Evolutionary conservation across 2,329 filamentous ascomycete species (phyloP).

Genomic region (Cytospora chrysosperma): DNA sequence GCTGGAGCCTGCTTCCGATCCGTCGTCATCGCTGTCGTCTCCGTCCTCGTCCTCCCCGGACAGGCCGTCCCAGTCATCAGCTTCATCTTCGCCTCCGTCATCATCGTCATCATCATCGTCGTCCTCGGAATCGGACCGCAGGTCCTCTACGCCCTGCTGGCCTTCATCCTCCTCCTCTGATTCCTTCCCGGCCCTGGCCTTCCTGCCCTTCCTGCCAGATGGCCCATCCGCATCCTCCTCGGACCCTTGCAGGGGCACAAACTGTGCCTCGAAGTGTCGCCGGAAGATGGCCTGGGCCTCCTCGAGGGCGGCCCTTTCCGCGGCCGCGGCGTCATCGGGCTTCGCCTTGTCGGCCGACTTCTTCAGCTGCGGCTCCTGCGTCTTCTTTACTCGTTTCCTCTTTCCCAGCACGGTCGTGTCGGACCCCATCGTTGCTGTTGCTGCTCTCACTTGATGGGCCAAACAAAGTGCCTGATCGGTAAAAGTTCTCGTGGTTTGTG

Average conservation of each 20-base stretch:
- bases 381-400: slow-evolving; percentile 17
- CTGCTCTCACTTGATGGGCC: neutral
- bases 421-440: slow-evolving; percentile 9
- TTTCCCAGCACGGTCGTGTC: slow-evolving; percentile 18
- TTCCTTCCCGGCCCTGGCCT: slow-evolving; percentile 36
- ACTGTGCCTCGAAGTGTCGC: slow-evolving; percentile 84
- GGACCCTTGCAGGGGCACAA: slow-evolving; percentile 63
- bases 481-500: neutral
- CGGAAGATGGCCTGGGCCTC: slow-evolving; percentile 74
- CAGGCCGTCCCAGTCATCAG: slow-evolving; percentile 62
- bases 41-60: slow-evolving; percentile 49
- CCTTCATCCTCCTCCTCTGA: slow-evolving; percentile 32
- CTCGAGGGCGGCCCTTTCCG: slow-evolving; percentile 34
- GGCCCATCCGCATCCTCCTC: slow-evolving; percentile 33
- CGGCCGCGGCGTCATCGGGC: slow-evolving; percentile 5
- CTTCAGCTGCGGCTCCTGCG: slow-evolving; percentile 2
- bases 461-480: neutral
- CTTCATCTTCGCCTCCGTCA: slow-evolving; percentile 27
- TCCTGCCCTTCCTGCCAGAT: neutral
- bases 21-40: slow-evolving; percentile 28
- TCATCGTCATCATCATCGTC: slow-evolving; percentile 29
- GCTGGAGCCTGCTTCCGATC: slow-evolving; percentile 27
- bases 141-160: slow-evolving; percentile 30
- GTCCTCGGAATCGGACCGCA: slow-evolving; percentile 21
- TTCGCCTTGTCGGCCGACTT: slow-evolving; percentile 8